phyloP scores from a whole-genome alignment of 2,329 filamentous ascomycete species.

The Penicillium sp. region DNA sequence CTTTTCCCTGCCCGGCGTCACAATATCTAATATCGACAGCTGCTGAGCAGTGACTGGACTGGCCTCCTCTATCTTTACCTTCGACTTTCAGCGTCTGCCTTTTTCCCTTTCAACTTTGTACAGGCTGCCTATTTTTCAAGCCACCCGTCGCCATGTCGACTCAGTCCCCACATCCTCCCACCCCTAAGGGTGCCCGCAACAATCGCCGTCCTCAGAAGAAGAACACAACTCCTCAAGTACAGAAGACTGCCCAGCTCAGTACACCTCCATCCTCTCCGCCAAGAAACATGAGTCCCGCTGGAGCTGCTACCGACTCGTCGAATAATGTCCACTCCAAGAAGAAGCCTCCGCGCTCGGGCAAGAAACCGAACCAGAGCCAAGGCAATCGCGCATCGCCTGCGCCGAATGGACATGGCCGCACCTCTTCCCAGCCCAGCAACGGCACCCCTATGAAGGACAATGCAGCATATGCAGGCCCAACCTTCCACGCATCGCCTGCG shows the following conservation, averaged over 20 bases:
- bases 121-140: constrained; percentile 51
- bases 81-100: constrained; percentile 17
- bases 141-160: constrained; percentile 45
- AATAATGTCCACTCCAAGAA: constrained; percentile 34
- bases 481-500: constrained; percentile 91
- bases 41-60: constrained; percentile 34
- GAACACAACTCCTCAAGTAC: constrained; percentile 32
- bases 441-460: constrained; percentile 39
- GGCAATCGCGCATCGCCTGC: constrained; percentile 26
- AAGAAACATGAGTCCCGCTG: constrained; percentile 31
- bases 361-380: constrained; percentile 33
- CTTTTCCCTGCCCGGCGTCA: constrained; percentile 23
- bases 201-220: constrained; percentile 38
- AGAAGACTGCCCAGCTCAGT: constrained; percentile 29
- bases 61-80: constrained; percentile 22
- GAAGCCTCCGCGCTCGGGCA: constrained; percentile 36
- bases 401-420: constrained; percentile 27
- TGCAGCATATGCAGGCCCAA: constrained; percentile 75
- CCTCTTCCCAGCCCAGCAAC: constrained; percentile 41
- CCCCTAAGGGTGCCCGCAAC: constrained; percentile 38
- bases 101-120: constrained; percentile 16
- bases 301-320: constrained; percentile 30
- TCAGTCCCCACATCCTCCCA: constrained; percentile 36
- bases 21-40: constrained; percentile 29
- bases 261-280: constrained; percentile 40